Base-by-base conservation (phyloP, 2,329 filamentous ascomycete genomes). In the Fusarium torulosum region DNA sequence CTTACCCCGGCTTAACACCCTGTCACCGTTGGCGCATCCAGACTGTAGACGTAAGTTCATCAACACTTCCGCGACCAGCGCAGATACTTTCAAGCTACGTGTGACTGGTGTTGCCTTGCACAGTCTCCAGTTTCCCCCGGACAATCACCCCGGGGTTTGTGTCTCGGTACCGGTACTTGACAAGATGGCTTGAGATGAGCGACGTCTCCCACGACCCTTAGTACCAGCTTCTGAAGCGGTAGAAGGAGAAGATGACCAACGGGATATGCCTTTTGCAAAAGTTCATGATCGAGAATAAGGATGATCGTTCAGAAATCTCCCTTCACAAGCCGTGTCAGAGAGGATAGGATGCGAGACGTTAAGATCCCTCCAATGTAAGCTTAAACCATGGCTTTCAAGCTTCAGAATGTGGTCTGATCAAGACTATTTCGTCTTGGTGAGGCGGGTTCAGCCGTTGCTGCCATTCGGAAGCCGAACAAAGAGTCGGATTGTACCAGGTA, bases 1-100 rank as follows among this genome's bases (percentile, higher is more conserved):
- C 69, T 47, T 72, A 70, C 69, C 69, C 70, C 70, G 63, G 70
- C 37, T 50, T 54, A 44, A 41, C 52, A 46, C 47, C 47, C 35
- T 47, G 35, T 19, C 49, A 65, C 53, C 43, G 66, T 63, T 46
- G 38, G 40, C 41, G 23, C 47, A n/a, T 25, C 11, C 33, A 35
- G 10, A 56, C 35, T 52, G 42, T 37, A 42, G 10, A 25, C 4
- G 4, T 7, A 52, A 23, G 51, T 63, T 37, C 13, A 31, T 41
- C 33, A 37, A 19, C 31, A 27, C 21, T 33, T 13, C 7, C 4
- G 14, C 14, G 15, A 17, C 17, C 35, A n/a, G 11, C 10, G 31
- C 40, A 25, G 43, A 25, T 64, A 67, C 58, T 38, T 41, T 13
- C 21, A 7, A 8, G n/a, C 27, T 43, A 56, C 45, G 64, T 67